Base-by-base conservation (phyloP, 495 filamentous ascomycete species). In the Trichoderma gamsii region DNA sequence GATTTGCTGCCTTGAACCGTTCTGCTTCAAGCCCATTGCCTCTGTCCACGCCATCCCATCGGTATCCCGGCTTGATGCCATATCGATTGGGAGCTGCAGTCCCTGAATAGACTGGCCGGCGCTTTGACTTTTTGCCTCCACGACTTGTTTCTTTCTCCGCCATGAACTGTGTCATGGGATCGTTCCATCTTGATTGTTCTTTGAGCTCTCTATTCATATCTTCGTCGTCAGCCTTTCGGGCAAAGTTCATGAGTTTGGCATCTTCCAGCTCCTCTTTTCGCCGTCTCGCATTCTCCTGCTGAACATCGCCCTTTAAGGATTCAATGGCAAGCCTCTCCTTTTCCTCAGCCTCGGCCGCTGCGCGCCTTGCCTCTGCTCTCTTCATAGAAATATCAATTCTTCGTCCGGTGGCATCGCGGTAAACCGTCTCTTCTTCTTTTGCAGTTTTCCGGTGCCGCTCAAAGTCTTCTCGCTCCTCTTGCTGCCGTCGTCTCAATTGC, bases 31-130 rank as follows among this genome's bases (percentile, higher is more conserved):
- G 98, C 52, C 94, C 93, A 82, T 91, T 99, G 25, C 89, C 83
- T 71, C 95, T 82, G 85, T 99, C 96, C 51, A 99, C 96, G 16
- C 96, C 96, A 86, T 99, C 95, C 95, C 95, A 99, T 72, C 89
- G 79, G 81, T 96, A 89, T 9, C 95, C 96, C 3, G 95, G 95
- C 70, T 88, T 79, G 70, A 98, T 98, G 21, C 92, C 91, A 83
- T 97, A 98, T 67, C 95, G 84, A 86, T 99, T 99, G 69, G 95
- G 95, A 77, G 87, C 79, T 66, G 87, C 90, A 0, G 88, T 80
- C 0, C 94, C 95, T 70, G 87, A 80, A 77, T 97, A 99, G 25
- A 92, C 73, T 64, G 92, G 91, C 72, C 83, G 88, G 51, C 91
- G 89, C 74, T 79, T 82, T n/a, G 77, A 71, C 44, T 65, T 71